phyloP scores from a whole-genome alignment of 768 basidiomycete species.

The Cystofilobasidium ferigula region DNA sequence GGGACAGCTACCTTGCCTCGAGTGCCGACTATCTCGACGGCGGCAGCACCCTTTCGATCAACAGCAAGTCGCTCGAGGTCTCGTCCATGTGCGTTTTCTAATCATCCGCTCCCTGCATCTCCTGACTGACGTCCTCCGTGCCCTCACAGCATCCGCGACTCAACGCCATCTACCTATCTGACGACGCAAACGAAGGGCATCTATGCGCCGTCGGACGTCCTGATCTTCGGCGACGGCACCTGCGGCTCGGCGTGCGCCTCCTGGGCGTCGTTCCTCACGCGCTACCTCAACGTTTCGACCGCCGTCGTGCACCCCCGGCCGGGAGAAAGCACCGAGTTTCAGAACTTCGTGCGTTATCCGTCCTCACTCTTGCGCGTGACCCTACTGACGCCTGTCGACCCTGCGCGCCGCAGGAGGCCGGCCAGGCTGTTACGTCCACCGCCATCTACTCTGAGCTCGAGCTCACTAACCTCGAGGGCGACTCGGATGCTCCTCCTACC shows the following conservation, averaged over 20 bases:
- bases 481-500: constrained; percentile 1
- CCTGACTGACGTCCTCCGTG: background rate
- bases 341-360: background rate
- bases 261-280: background rate
- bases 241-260: constrained; percentile 10
- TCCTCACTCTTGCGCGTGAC: background rate
- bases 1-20: background rate
- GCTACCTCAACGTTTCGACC: background rate
- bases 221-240: constrained; percentile 5
- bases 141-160: constrained; percentile 1
- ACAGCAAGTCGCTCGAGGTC: background rate
- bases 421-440: background rate
- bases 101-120: background rate
- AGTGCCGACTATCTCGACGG: background rate
- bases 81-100: background rate
- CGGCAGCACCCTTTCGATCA: background rate
- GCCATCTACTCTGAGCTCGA: constrained; percentile 7
- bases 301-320: constrained; percentile 1
- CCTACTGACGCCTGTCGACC: background rate
- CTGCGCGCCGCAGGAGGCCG: background rate
- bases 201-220: background rate
- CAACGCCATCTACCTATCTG: background rate
- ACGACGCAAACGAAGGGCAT: background rate
- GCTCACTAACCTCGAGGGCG: background rate
- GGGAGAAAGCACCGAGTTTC: background rate